A percentile compares a stretch with the other conserved stretches of the same genome.
Conservation (phyloP, 2,329 filamentous ascomycete genomes). For the Thermomyces lanuginosus region DNA sequence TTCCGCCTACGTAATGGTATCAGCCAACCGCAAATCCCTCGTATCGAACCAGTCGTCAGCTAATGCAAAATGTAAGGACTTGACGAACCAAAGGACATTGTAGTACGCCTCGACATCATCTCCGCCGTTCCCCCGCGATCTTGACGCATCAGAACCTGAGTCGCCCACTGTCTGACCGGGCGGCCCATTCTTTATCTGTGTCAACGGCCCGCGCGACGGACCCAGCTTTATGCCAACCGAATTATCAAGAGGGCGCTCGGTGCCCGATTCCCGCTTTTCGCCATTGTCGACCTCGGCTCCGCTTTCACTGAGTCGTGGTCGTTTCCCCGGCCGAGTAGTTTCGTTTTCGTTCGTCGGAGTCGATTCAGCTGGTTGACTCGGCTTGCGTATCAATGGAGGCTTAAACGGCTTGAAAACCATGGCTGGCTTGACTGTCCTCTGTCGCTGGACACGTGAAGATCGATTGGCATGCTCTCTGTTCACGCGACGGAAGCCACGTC, state of each 20-base stretch:
- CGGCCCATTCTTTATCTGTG: conserved; percentile 16
- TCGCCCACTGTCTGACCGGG: conserved; percentile 6
- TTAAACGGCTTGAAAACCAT: conserved; percentile 34
- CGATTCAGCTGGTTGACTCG: conserved; percentile 4
- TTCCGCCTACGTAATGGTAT: conserved; percentile 45
- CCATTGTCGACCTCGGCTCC: conserved; percentile 6
- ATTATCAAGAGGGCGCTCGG: conserved; percentile 1
- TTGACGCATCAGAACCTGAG: conserved; percentile 2
- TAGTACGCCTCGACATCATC: conserved; percentile 24
- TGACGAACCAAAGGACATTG: conserved; percentile 31
- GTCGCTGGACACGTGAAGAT: too few species aligned
- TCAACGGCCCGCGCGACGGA: conserved; percentile 15
- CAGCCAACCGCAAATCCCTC: neutral
- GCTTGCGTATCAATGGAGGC: conserved; percentile 27
- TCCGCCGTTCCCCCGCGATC: conserved; percentile 3
- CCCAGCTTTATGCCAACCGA: conserved; percentile 5
- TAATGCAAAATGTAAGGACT: neutral
- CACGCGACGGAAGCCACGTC: too few species aligned
- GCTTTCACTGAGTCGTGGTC: conserved; percentile 18
- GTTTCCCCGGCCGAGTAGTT: conserved; percentile 17
- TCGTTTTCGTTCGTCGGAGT: conserved; percentile 2
- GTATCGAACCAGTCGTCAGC: neutral
- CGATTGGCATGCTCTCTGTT: too few species aligned
- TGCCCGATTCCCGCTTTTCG: conserved; percentile 2
- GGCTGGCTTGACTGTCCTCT: too few species aligned